phyloP scores from a whole-genome alignment of 2,329 filamentous ascomycete genomes.

The Arthrobotrys sphaeroides region DNA sequence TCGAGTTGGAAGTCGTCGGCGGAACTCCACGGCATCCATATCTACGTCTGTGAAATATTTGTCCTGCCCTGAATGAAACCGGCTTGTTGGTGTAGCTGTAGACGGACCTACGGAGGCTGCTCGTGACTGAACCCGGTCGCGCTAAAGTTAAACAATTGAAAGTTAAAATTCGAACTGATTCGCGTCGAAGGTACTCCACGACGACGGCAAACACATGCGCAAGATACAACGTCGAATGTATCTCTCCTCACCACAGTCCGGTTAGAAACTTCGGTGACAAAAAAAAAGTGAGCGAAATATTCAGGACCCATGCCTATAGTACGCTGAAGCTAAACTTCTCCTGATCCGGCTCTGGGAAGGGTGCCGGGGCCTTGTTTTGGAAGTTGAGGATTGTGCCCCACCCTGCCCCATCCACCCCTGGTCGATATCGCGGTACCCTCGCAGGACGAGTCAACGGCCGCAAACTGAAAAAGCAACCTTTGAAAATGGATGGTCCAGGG shows the following conservation, averaged over 20 bases:
- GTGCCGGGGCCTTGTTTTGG: slow-evolving; percentile 42
- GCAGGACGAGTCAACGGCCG: slow-evolving; percentile 12
- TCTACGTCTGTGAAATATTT: neutral
- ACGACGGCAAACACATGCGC: neutral
- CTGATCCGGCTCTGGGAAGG: slow-evolving; percentile 41
- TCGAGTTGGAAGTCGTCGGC: slow-evolving; percentile 1
- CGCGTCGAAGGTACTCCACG: neutral
- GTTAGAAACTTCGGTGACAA: slow-evolving; percentile 6
- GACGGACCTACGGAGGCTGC: neutral
- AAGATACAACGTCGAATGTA: neutral
- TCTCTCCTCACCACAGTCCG: neutral
- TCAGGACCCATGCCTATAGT: slow-evolving; percentile 31
- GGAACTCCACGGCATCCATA: neutral
- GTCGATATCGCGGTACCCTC: slow-evolving; percentile 3
- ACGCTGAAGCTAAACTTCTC: slow-evolving; percentile 48
- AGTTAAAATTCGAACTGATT: neutral
- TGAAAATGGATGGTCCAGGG: slow-evolving; percentile 26
- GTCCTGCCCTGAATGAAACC: neutral
- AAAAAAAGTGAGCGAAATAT: slow-evolving; percentile 49
- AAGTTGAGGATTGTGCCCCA: slow-evolving; percentile 31
- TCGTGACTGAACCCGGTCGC: neutral
- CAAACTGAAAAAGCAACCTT: slow-evolving; percentile 23
- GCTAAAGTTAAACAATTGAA: neutral
- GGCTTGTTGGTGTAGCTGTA: neutral
- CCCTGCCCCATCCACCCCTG: slow-evolving; percentile 22